Percentiles rank a stretch among this genome's conserved stretches.
Conservation (phyloP, 164 flowering plant species). For the Sedum album region DNA sequence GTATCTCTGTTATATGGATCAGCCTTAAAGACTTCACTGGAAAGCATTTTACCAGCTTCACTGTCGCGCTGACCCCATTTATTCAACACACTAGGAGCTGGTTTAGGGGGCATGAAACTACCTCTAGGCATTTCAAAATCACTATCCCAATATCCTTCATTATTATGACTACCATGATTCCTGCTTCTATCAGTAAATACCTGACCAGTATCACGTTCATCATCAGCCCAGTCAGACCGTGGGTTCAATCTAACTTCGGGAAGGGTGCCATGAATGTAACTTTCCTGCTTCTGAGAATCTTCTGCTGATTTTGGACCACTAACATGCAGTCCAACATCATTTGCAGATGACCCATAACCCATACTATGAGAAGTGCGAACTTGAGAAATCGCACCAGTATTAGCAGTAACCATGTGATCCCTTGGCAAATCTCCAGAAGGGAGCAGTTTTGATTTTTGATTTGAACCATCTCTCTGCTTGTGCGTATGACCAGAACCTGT, state of each 20-base stretch:
- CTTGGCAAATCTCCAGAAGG: conserved; percentile 22
- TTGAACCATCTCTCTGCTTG: conserved; percentile 46
- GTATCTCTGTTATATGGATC: conserved; percentile 34
- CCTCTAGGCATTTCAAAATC: conserved; percentile 66
- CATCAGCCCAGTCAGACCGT: conserved; percentile 96
- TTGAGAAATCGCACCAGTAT: conserved; percentile 25
- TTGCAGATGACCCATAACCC: conserved; percentile 23
- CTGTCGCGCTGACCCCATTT: conserved; percentile 38
- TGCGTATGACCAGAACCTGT: conserved; percentile 31
- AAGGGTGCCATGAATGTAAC: conserved; percentile 52
- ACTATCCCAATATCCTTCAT: conserved; percentile 46
- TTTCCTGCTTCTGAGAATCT: conserved; percentile 38
- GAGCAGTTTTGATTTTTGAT: conserved; percentile 50
- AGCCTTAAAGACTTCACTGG: conserved; percentile 39
- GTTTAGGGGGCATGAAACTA: conserved; percentile 36
- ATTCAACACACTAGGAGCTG: conserved; percentile 27
- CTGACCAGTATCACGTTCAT: conserved; percentile 86
- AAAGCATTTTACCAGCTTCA: conserved; percentile 39
- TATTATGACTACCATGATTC: conserved; percentile 42
- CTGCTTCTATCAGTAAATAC: conserved; percentile 40
- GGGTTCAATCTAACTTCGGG: conserved; percentile 64
- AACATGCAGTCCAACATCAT: conserved; percentile 16
- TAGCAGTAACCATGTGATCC: conserved; percentile 27
- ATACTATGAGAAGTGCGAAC: conserved; percentile 22
- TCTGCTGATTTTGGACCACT: conserved; percentile 20